Evolutionary conservation across 305 asterid genomes (phyloP).

Genomic region (Petunia hybrid): DNA sequence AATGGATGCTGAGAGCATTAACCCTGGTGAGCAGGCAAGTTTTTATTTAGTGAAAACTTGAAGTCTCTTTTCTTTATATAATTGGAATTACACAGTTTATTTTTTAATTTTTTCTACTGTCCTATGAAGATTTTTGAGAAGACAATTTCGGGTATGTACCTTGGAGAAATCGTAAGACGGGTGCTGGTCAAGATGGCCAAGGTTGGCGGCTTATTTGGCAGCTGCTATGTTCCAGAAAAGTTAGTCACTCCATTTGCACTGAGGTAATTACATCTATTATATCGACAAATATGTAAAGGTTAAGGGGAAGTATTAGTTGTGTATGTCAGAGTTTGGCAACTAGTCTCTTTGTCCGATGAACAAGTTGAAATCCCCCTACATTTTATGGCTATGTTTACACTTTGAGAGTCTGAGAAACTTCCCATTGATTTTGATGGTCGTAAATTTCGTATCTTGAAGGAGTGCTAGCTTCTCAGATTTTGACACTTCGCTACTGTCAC

Average conservation of each 20-base stretch:
- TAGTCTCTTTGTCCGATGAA: not conserved
- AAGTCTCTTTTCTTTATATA: not conserved
- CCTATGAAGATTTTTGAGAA: constrained; percentile 74
- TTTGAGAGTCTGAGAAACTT: not conserved
- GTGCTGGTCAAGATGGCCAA: constrained; percentile 68
- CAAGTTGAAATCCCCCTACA: not conserved
- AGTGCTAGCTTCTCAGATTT: not conserved
- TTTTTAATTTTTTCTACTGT: not conserved
- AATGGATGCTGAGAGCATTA: constrained; percentile 78
- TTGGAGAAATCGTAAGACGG: constrained; percentile 78
- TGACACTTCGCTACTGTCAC: not conserved
- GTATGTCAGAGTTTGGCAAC: not conserved
- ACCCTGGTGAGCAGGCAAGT: constrained; percentile 75
- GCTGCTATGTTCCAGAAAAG: constrained; percentile 55
- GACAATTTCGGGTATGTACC: constrained; percentile 83
- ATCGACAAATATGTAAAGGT: not conserved
- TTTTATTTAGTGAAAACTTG: not conserved
- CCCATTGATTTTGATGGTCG: not conserved
- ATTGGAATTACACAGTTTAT: not conserved
- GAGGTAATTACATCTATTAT: constrained; percentile 44
- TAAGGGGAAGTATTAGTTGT: not conserved
- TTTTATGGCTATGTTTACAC: not conserved
- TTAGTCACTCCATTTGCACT: constrained; percentile 63
- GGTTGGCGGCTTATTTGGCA: constrained; percentile 59
- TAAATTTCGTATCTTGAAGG: not conserved